Conservation (phyloP, 2,329 filamentous ascomycete species). For the Delphinella strobiligena region DNA sequence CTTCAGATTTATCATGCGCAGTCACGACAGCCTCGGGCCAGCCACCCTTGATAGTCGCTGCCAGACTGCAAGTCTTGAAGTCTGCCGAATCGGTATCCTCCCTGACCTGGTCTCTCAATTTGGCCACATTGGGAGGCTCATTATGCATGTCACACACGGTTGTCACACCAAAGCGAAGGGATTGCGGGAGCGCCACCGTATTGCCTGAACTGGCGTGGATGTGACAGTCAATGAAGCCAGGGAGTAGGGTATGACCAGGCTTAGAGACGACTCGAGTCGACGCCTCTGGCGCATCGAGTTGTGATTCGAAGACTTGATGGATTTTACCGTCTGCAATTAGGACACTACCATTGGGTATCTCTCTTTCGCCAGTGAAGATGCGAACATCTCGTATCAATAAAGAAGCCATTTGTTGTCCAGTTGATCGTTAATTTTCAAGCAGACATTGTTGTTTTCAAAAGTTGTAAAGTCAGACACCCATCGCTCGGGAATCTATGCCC, state of each 20-base stretch:
- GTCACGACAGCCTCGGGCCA: constrained; percentile 37
- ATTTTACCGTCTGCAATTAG: constrained; percentile 32
- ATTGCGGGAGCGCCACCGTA: constrained; percentile 28
- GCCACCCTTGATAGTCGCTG: constrained; percentile 39
- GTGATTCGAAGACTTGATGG: constrained; percentile 12
- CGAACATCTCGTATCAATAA: constrained; percentile 32
- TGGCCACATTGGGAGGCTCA: constrained; percentile 21
- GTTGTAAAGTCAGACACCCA: too few species aligned
- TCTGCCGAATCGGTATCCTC: constrained; percentile 29
- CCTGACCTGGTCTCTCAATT: constrained; percentile 17
- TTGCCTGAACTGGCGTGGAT: constrained; percentile 34
- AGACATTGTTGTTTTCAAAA: too few species aligned
- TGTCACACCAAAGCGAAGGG: constrained; percentile 38
- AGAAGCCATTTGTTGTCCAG: too few species aligned
- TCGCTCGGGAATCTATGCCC: too few species aligned
- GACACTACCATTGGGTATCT: constrained; percentile 29
- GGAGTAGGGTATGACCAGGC: constrained; percentile 35
- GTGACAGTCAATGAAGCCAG: constrained; percentile 40
- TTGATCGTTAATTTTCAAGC: too few species aligned
- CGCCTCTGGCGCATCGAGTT: not conserved
- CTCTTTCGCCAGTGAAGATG: constrained; percentile 35
- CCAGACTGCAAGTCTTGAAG: constrained; percentile 36
- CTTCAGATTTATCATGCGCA: constrained; percentile 23
- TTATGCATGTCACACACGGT: constrained; percentile 41
- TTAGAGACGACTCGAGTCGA: constrained; percentile 24